Percentiles rank a stretch among this genome's conserved stretches.
Conservation (phyloP, 495 filamentous ascomycete genomes). For the Penicillium verhagenii region DNA sequence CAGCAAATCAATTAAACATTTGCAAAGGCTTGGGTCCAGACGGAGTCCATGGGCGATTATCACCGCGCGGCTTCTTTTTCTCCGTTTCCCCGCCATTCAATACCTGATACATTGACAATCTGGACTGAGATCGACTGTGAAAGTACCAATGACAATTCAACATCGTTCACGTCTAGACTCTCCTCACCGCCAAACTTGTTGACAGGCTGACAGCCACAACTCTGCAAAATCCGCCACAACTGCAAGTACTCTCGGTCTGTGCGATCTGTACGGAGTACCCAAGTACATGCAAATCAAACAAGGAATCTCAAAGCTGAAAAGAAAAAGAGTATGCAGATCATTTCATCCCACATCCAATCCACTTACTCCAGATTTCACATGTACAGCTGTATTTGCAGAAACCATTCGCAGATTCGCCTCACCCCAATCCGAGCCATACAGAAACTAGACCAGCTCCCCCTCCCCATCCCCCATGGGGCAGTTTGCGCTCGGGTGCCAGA, state of each 20-base stretch:
- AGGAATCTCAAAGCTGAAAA: not conserved
- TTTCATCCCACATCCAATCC: not conserved
- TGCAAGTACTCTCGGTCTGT: not conserved
- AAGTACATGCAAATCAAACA: not conserved
- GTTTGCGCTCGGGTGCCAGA: slow-evolving; percentile 8
- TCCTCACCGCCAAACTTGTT: not conserved
- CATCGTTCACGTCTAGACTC: not conserved
- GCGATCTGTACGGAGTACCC: not conserved
- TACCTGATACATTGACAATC: not conserved
- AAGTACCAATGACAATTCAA: not conserved
- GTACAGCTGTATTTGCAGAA: too few relatives aligned
- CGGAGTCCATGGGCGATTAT: not conserved
- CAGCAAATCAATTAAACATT: not conserved
- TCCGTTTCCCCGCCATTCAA: not conserved
- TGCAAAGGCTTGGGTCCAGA: not conserved
- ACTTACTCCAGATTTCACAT: too few relatives aligned
- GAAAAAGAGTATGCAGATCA: not conserved
- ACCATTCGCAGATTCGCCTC: slow-evolving; percentile 6
- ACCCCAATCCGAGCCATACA: slow-evolving; percentile 5
- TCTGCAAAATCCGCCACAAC: not conserved
- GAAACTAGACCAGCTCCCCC: too few relatives aligned
- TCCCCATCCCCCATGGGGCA: slow-evolving; percentile 15
- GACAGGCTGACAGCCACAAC: not conserved
- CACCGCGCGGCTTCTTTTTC: too few relatives aligned
- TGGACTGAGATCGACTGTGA: not conserved